Base-by-base conservation (phyloP, 1,284 basidiomycete genomes). In the Xerocomus amazonicus region DNA sequence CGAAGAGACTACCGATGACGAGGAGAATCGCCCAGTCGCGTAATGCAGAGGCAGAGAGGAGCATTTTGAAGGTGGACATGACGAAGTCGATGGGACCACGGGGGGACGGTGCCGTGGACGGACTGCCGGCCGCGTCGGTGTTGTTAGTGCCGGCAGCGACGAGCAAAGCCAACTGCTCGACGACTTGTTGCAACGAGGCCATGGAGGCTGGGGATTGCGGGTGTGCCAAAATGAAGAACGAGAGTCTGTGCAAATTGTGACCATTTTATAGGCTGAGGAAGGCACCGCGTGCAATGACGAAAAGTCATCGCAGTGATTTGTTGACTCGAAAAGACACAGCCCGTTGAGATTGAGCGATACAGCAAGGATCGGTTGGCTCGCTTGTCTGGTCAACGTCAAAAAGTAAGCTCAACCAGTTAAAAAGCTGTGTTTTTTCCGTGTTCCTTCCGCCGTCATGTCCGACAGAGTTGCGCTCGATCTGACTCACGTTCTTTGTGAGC, bases 401-500 rank as follows among this genome's bases (percentile, higher is more conserved):
- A 13, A 13, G 33, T 34, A 13, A 34, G 19, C 19, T 23, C 19
- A 23, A 2, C 19, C n/a, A n/a, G n/a, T n/a, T n/a, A n/a, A 14
- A 34, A 38, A 9, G 44, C 36, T 37, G 36, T 45, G 23, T 28
- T 19, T 5, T 34, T 55, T 9, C 29, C n/a, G n/a, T n/a, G 19
- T 4, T 23, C 36, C 37, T 23, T 38, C 36, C 34, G 38, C 47
- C 55, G 41, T 40, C 31, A 57, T 62, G 45, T 47, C 63, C 12
- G 26, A 44, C 37, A 67, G 68, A 19, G 63, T 73, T 1, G 73
- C 82, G 14, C 59, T 87, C 27, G 84, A 85, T 53, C 70, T 86
- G 17, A 85, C 85, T 0, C 80, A 87, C 58, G 81, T 87, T 43
- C 65, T 84, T 42, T 87, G 84, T 85, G 57, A 60, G 82, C 51